A percentile compares a stretch with the other conserved stretches of the same genome.
phyloP scores from a whole-genome alignment of 768 basidiomycete species.

The Cystofilobasidium capitatum region DNA sequence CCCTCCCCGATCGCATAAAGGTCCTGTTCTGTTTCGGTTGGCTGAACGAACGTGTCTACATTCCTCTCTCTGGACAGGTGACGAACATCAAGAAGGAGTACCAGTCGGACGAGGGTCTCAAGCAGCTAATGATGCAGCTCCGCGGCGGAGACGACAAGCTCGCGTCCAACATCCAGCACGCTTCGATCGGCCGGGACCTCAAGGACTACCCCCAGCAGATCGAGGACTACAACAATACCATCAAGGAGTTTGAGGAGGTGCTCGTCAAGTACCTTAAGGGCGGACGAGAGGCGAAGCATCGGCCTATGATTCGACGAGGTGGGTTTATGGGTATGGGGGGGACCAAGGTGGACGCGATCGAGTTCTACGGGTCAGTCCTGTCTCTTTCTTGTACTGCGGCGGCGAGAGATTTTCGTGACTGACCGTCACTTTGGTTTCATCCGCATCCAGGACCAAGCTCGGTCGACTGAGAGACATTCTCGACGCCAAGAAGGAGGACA shows the following conservation, averaged over 20 bases:
- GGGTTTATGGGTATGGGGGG: constrained; percentile 77
- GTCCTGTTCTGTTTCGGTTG: not conserved
- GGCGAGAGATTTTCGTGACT: not conserved
- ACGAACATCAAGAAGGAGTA: constrained; percentile 66
- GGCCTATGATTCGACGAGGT: constrained; percentile 72
- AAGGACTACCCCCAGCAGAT: constrained; percentile 72
- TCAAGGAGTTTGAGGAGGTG: constrained; percentile 79
- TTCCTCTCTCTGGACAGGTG: constrained; percentile 38
- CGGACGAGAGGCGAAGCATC: constrained; percentile 57
- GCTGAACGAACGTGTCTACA: not conserved
- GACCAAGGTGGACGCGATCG: constrained; percentile 76
- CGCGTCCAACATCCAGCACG: constrained; percentile 12
- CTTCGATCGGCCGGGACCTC: constrained; percentile 25
- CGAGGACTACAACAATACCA: constrained; percentile 62
- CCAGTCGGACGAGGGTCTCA: constrained; percentile 75
- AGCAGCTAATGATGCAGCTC: constrained; percentile 38
- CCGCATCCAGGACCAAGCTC: constrained; percentile 35
- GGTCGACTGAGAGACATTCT: constrained; percentile 48
- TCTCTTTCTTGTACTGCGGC: not conserved
- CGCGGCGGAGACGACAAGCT: constrained; percentile 25
- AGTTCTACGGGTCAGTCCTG: constrained; percentile 70
- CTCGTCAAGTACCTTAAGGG: constrained; percentile 84
- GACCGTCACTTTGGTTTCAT: not conserved
- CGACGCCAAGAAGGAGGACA: constrained; percentile 43
- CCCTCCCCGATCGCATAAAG: not conserved